Evolutionary conservation across 139 green algal species (phyloP).

Genomic region (Volvox reticuliferus): DNA sequence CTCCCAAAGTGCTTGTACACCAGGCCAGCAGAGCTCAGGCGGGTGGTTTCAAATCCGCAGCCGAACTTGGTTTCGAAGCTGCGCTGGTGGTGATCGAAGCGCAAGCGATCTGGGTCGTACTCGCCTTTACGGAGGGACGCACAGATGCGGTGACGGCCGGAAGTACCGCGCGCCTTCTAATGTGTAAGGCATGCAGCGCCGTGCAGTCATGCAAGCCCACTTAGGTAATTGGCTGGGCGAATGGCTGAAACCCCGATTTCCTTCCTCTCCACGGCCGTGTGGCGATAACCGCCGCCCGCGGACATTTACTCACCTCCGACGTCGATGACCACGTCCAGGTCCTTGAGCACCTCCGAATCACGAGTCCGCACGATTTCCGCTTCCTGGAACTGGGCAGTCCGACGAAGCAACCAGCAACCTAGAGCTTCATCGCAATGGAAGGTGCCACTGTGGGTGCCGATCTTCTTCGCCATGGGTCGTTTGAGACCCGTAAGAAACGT

Average conservation of each 20-base stretch:
- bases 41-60: slow-evolving; percentile 78
- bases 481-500: slow-evolving; percentile 25
- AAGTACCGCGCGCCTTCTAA: no score
- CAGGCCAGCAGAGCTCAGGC: slow-evolving; percentile 71
- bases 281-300: no score
- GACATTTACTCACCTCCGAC: slow-evolving; percentile 73
- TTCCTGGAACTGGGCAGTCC: slow-evolving; percentile 72
- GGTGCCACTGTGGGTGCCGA: slow-evolving; percentile 93
- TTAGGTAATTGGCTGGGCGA: no score
- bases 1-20: slow-evolving; percentile 88
- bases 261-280: no score
- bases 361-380: slow-evolving; percentile 80
- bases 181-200: no score
- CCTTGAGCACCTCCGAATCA: slow-evolving; percentile 84
- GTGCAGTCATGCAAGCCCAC: no score
- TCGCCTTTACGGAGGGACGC: slow-evolving; percentile 57
- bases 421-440: slow-evolving; percentile 99
- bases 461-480: slow-evolving; percentile 56
- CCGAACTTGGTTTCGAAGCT: slow-evolving; percentile 82
- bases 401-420: slow-evolving; percentile 89
- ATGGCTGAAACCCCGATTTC: no score
- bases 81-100: slow-evolving; percentile 97
- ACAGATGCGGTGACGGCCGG: no score
- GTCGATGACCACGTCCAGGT: slow-evolving; percentile 93
- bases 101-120: slow-evolving; percentile 75